Evolutionary conservation across 169 alveolate species (phyloP).

Genomic region (Plasmodium knowlesi): DNA sequence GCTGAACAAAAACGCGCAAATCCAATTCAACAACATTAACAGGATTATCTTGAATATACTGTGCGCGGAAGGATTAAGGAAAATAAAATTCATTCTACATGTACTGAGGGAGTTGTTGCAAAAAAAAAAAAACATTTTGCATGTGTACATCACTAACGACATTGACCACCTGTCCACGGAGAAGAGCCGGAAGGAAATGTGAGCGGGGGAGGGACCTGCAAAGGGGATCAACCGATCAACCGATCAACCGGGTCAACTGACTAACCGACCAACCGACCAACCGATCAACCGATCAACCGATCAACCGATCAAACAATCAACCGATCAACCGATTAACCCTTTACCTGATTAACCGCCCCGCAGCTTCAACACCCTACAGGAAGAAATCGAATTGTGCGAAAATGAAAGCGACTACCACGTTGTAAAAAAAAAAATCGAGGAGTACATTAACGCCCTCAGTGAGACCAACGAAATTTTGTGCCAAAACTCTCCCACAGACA

Average conservation of each 20-base stretch:
- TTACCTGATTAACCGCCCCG: neutral
- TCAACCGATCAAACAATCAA: neutral
- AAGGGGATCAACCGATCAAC: neutral
- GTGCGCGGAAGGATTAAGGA: constrained; percentile 56
- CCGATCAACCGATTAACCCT: neutral
- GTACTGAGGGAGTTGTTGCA: constrained; percentile 29
- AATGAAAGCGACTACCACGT: constrained; percentile 29
- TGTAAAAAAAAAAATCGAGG: constrained; percentile 26
- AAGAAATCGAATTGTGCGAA: constrained; percentile 64
- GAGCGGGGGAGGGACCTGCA: neutral
- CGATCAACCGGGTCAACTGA: neutral
- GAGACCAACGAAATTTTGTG: constrained; percentile 68
- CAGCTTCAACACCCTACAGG: constrained; percentile 57
- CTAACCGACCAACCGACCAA: neutral
- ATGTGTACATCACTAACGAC: constrained; percentile 42
- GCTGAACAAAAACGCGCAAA: neutral
- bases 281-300: neutral
- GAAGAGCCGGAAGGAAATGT: constrained; percentile 29
- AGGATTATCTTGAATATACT: constrained; percentile 48
- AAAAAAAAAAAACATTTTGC: constrained; percentile 53
- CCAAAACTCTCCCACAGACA: constrained; percentile 55
- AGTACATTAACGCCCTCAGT: constrained; percentile 37
- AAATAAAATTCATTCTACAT: constrained; percentile 57
- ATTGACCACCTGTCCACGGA: constrained; percentile 64
- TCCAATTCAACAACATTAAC: constrained; percentile 53